Percentiles rank a stretch among this genome's conserved stretches.
Evolutionary conservation across 2,329 filamentous ascomycete species (phyloP).

Genomic region (Elsinoe fawcettii): DNA sequence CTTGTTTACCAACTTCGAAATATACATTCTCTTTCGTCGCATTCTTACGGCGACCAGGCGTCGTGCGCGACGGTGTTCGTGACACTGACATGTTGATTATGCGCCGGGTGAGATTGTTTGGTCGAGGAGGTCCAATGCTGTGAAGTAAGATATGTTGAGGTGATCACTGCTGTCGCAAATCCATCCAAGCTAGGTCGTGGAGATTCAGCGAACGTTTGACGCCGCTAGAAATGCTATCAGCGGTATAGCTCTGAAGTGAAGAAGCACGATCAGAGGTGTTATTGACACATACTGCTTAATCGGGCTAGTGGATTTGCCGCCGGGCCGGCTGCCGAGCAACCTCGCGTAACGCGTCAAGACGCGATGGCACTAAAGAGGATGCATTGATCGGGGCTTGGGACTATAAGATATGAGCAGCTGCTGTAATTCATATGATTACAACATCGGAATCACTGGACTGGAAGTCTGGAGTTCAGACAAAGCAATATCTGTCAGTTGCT

Average conservation of each 20-base stretch:
- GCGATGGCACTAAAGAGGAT: not conserved
- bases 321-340: not conserved
- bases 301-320: not conserved
- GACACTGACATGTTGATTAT: not conserved
- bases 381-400: not conserved
- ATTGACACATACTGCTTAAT: not conserved
- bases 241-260: not conserved
- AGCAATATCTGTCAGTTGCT: no score
- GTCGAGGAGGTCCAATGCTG: not conserved
- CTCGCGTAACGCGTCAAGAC: not conserved
- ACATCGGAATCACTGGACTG: no score
- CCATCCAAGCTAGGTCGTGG: not conserved
- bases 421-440: no score
- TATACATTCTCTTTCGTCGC: slow-evolving; percentile 20
- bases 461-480: no score
- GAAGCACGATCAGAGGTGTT: not conserved
- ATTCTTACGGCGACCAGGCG: slow-evolving; percentile 18
- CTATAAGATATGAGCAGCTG: not conserved
- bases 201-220: slow-evolving; percentile 1
- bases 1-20: slow-evolving; percentile 20
- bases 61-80: slow-evolving; percentile 12
- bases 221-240: slow-evolving; percentile 3
- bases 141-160: not conserved
- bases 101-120: not conserved
- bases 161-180: not conserved